A percentile compares a stretch with the other conserved stretches of the same genome.
Conservation (phyloP, 1,284 basidiomycete genomes). For the Trichosporon sp. region DNA sequence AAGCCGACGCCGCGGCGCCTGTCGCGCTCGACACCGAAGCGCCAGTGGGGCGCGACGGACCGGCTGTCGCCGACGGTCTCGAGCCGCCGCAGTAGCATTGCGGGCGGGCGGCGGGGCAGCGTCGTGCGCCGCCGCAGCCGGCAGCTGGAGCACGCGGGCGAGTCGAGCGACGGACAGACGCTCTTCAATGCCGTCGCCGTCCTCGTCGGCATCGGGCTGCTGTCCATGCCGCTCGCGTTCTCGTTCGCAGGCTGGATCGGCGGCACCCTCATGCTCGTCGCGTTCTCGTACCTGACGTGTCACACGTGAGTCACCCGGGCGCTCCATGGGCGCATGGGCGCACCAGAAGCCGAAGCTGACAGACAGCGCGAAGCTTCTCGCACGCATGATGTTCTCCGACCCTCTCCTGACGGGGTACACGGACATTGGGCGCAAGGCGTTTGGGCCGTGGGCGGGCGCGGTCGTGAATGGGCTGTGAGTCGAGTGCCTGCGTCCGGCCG, state of each 20-base stretch:
- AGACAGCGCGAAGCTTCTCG: constrained; percentile 74
- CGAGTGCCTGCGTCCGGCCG: neutral
- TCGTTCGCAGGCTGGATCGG: constrained; percentile 79
- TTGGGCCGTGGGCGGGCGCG: constrained; percentile 63
- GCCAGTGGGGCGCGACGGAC: neutral
- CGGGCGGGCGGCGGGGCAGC: neutral
- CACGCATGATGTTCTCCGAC: constrained; percentile 67
- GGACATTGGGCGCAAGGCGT: constrained; percentile 81
- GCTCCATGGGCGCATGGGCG: neutral
- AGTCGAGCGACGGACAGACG: constrained; percentile 79
- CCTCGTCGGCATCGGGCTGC: constrained; percentile 79
- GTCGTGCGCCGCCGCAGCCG: neutral
- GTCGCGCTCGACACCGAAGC: neutral
- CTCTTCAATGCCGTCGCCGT: constrained; percentile 88
- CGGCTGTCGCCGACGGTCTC: constrained; percentile 4
- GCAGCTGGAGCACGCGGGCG: constrained; percentile 43
- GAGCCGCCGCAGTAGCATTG: neutral
- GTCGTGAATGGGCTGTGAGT: constrained; percentile 43
- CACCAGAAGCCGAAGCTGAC: neutral
- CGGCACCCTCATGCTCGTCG: constrained; percentile 67
- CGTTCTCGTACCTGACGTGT: constrained; percentile 75
- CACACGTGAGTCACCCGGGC: constrained; percentile 65
- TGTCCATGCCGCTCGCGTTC: constrained; percentile 83
- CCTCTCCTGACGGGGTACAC: constrained; percentile 71
- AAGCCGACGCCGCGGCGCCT: neutral